Percentiles rank a stretch among this genome's conserved stretches.
Evolutionary conservation across 2,329 filamentous ascomycete species (phyloP).

Genomic region (Metarhizium robertsii): DNA sequence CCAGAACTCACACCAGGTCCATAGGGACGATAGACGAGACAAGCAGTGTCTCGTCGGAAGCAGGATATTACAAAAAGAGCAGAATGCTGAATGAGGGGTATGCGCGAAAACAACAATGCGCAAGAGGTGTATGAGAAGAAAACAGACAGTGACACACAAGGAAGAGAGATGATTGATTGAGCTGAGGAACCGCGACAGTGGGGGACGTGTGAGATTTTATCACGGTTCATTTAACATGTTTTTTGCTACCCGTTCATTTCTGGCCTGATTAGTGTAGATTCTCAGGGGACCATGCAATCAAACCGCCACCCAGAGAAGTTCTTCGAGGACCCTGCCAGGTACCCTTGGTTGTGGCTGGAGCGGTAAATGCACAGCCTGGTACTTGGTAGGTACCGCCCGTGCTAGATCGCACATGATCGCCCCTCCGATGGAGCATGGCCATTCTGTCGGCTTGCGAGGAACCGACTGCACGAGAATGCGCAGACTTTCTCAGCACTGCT

Average conservation of each 20-base stretch:
- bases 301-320: neutral
- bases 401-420: neutral
- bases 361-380: neutral
- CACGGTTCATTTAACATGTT: conserved; percentile 2
- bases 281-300: conserved; percentile 1
- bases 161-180: neutral
- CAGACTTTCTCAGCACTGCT: neutral
- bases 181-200: neutral
- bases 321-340: neutral
- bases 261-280: neutral
- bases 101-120: neutral
- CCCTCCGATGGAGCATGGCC: neutral
- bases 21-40: conserved; percentile 17
- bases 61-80: neutral
- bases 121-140: neutral
- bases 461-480: neutral
- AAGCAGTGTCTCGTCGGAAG: neutral
- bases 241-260: neutral
- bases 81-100: neutral
- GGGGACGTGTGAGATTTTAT: conserved; percentile 9
- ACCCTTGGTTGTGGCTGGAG: neutral
- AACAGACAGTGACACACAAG: neutral
- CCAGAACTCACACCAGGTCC: conserved; percentile 23
- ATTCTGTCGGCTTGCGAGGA: neutral
- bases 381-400: neutral